phyloP scores from a whole-genome alignment of 2,329 filamentous ascomycete genomes.

The Ascochyta fabae region DNA sequence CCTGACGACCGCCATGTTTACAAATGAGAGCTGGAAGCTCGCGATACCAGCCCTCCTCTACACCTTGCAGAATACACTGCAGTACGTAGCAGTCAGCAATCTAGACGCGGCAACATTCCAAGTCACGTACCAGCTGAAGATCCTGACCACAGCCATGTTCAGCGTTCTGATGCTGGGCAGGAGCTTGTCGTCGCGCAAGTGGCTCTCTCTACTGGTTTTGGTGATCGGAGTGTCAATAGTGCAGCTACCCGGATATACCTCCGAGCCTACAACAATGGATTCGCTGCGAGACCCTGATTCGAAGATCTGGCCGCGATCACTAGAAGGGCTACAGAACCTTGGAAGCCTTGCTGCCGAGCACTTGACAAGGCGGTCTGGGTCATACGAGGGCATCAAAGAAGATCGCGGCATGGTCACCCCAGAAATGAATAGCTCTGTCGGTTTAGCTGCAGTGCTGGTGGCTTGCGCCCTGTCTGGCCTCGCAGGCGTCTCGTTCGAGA shows the following conservation, averaged over 20 bases:
- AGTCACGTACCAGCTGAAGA: constrained; percentile 92
- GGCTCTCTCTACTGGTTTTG: constrained; percentile 79
- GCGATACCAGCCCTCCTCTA: constrained; percentile 88
- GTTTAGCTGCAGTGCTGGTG: constrained; percentile 77
- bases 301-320: constrained; percentile 71
- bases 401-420: constrained; percentile 61
- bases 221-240: constrained; percentile 85
- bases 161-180: constrained; percentile 79
- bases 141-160: constrained; percentile 87
- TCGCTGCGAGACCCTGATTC: constrained; percentile 60
- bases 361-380: constrained; percentile 72
- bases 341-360: constrained; percentile 58
- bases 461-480: constrained; percentile 83
- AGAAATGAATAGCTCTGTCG: constrained; percentile 78
- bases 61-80: constrained; percentile 89
- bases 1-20: constrained; percentile 81
- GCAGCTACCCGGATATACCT: constrained; percentile 71
- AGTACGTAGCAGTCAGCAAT: constrained; percentile 91
- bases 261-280: constrained; percentile 60
- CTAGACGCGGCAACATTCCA: constrained; percentile 93
- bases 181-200: constrained; percentile 73
- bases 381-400: constrained; percentile 84
- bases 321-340: constrained; percentile 76
- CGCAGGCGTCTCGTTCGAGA: constrained; percentile 88
- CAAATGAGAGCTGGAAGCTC: constrained; percentile 92